Base-by-base conservation (phyloP, 345 rosid species). In the Pugionium dolabratum region DNA sequence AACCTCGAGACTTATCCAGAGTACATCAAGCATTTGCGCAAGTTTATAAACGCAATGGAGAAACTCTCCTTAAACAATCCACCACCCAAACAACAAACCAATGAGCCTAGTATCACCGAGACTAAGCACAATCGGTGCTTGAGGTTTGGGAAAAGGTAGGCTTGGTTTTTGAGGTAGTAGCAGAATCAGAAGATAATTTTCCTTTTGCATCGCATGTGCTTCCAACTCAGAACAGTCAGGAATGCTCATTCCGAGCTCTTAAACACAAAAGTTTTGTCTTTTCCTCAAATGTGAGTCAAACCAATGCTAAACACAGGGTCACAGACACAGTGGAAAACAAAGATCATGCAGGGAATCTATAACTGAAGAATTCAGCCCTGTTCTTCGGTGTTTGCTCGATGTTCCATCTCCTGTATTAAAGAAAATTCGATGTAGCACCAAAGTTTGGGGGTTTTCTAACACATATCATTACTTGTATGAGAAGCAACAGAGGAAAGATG, bases 1-100 rank as follows among this genome's bases (percentile, higher is more conserved):
- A 88, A 90, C 81, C 89, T 94, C 1, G 99, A 94, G 83, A 88
- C 93, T 4, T 88, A 82, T 39, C 99, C 99, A 0, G 97, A 90
- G 67, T 94, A 86, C 79, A 94, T 94, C 34, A 86, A 83, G 67
- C 97, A 94, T 75, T 70, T 94, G 42, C 81, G 91, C 36, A 85
- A 83, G 80, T 94, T 80, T 79, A 64, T 90, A 33, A 90, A 82
- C 46, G 85, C 96, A 0, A 88, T 94, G 97, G 99, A 90, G 93
- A 90, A 84, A 71, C 83, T 90, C 62, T 73, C 86, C 7, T 52
- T 83, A 39, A 79, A 80, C 4, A 85, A 81, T 62, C 86, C 87
- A 2, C 27, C 86, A 5, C 64, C 75, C 10, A 86, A 80, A 48
- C 80, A 77, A 62, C 81, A 79, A 26, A 66, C 79, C 4, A 59